phyloP scores from a whole-genome alignment of 2,329 filamentous ascomycete species.

The Arthrinium puccinioides region DNA sequence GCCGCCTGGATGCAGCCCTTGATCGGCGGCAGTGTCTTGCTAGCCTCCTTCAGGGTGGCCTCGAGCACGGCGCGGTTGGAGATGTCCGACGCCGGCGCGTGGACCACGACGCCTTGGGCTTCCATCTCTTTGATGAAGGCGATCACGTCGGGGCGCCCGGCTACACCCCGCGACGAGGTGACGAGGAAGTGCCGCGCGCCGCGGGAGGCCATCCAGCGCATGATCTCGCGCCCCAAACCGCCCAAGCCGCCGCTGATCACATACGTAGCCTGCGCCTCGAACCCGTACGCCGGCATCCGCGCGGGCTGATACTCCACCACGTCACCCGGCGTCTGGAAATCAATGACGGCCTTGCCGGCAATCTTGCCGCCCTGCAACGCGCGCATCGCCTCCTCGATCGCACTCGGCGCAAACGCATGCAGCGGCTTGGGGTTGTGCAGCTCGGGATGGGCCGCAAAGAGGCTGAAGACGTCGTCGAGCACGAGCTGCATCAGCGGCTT shows the following conservation, averaged over 20 bases:
- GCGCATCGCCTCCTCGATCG: constrained; percentile 1
- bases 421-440: not conserved
- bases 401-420: not conserved
- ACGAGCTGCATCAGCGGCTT: not conserved
- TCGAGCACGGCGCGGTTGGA: constrained; percentile 4
- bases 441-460: not conserved
- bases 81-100: constrained; percentile 1
- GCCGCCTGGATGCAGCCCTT: constrained; percentile 23
- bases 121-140: not conserved
- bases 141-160: not conserved
- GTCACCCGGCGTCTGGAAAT: not conserved
- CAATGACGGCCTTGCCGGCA: constrained; percentile 1
- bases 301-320: not conserved
- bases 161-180: constrained; percentile 28
- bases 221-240: constrained; percentile 42
- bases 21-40: constrained; percentile 18
- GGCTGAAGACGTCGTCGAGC: not conserved
- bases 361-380: constrained; percentile 1
- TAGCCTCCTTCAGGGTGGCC: constrained; percentile 12
- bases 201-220: constrained; percentile 38
- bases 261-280: constrained; percentile 33
- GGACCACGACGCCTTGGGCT: constrained; percentile 1
- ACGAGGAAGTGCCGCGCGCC: constrained; percentile 41
- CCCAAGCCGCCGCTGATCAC: constrained; percentile 44
- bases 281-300: not conserved